A percentile compares a stretch with the other conserved stretches of the same genome.
These are phyloP conservation scores for Kwoniella pini DNA, from an alignment of 768 basidiomycete genomes.

Conservation along the genomic window DNA sequence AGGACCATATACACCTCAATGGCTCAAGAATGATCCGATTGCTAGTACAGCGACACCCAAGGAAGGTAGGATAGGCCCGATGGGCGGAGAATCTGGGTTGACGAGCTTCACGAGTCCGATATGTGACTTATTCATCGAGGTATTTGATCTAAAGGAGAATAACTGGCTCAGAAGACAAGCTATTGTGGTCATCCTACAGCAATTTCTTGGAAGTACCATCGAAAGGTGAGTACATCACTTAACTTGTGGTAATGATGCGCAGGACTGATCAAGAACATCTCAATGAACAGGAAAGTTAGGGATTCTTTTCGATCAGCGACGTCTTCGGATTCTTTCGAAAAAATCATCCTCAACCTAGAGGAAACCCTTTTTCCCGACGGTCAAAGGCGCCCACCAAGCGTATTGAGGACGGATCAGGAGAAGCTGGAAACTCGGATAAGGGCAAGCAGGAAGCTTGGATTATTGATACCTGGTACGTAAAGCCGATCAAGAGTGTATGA, in stretches of 20 bases:
- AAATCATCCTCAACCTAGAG: constrained; percentile 67
- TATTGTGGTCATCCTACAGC: constrained; percentile 93
- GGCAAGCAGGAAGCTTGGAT: constrained; percentile 84
- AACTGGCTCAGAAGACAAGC: constrained; percentile 96
- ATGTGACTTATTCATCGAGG: constrained; percentile 85
- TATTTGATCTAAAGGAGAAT: constrained; percentile 94
- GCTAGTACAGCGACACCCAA: background rate
- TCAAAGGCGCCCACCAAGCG: constrained; percentile 62
- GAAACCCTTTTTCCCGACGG: constrained; percentile 86
- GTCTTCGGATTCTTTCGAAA: constrained; percentile 70
- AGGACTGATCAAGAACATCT: background rate
- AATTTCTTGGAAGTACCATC: constrained; percentile 91
- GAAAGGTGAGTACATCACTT: constrained; percentile 67
- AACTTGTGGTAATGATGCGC: too few species aligned
- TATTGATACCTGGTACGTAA: constrained; percentile 78
- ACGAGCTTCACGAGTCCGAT: constrained; percentile 91
- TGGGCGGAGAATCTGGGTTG: constrained; percentile 84
- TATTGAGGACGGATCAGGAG: constrained; percentile 76
- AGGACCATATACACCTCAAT: constrained; percentile 20
- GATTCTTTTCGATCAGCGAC: constrained; percentile 69
- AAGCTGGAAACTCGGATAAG: constrained; percentile 77
- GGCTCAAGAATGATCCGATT: constrained; percentile 16
- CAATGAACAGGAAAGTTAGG: constrained; percentile 70
- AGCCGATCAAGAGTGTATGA: background rate
- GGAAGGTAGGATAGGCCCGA: constrained; percentile 57